phyloP scores from a whole-genome alignment of 2,329 filamentous ascomycete genomes.

The Teratosphaeria nubilosa region DNA sequence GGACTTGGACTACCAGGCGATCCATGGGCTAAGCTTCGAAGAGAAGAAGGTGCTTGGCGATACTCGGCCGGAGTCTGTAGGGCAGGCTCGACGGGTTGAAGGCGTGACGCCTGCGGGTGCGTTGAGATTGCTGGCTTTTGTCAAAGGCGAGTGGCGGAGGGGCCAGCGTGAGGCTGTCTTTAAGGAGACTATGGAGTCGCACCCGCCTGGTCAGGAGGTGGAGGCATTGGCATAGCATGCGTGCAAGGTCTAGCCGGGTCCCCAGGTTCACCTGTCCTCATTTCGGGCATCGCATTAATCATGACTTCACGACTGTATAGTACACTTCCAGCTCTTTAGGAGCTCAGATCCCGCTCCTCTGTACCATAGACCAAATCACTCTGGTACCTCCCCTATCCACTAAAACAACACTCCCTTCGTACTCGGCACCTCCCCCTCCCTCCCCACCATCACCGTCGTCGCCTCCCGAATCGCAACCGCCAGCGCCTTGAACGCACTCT shows the following conservation, averaged over 20 bases:
- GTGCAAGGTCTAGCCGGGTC: not conserved
- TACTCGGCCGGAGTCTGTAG: conserved; percentile 72
- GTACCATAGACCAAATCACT: not conserved
- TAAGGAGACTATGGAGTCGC: not conserved
- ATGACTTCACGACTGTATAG: not conserved
- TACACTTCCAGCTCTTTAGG: not conserved
- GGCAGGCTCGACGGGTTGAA: conserved; percentile 80
- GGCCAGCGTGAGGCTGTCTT: conserved; percentile 10
- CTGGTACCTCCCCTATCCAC: not conserved
- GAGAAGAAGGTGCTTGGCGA: conserved; percentile 62
- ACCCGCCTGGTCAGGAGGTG: not conserved
- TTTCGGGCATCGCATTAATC: not conserved
- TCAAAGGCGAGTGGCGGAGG: conserved; percentile 37
- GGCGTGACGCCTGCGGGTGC: conserved; percentile 51
- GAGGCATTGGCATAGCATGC: not conserved
- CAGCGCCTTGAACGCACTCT: conserved; percentile 94
- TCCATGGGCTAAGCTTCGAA: conserved; percentile 67
- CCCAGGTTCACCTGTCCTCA: not conserved
- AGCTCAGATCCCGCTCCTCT: not conserved
- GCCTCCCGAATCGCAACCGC: conserved; percentile 77
- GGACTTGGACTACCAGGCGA: conserved; percentile 63
- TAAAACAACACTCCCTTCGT: conserved; percentile 78
- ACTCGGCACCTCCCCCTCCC: conserved; percentile 87
- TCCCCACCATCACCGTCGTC: conserved; percentile 61
- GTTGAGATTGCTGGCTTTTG: conserved; percentile 50